Base-by-base conservation (phyloP, 2,329 filamentous ascomycete species). In the Penicillium paneum region DNA sequence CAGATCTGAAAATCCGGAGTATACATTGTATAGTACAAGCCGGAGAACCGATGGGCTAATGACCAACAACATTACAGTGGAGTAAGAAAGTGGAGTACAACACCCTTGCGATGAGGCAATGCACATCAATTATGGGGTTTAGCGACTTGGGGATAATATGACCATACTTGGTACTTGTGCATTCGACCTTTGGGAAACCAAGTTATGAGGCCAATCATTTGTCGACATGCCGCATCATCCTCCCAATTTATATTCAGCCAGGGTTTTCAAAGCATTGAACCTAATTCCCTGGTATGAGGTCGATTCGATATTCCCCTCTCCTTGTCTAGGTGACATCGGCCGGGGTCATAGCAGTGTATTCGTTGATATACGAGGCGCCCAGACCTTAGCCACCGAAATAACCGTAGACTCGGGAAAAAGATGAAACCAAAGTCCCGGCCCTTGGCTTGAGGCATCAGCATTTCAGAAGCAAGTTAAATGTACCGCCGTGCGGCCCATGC, bases 1-100 rank as follows among this genome's bases (percentile, higher is more conserved):
- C 5, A 13, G 49, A 52, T 49, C 51, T 3, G 39, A 28, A 49
- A 49, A 43, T 54, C 45, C 11, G 38, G 43, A 53, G 38, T 38
- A 32, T 45, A n/a, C 19, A 32, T 45, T 11, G 7, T 34, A 41
- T 51, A 24, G 26, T 45, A 32, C 43, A 44, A 41, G 17, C 11
- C 24, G 31, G 12, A 31, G 52, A 51, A 40, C 52, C 46, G 39
- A 31, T 38, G 29, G 31, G 34, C 21, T 28, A 28, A 13, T 19
- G 7, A 35, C 47, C 52, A 54, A 51, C 52, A 32, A 43, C 26
- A 32, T 31, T 13, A 26, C 3, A 1, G 52, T 54, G 52, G 52
- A 45, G 34, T 43, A 17, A 13, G 17, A 44, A 21, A 52, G 49
- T 47, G 49, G 49, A 32, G 36, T 15, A 21, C 11, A 2, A 2